Evolutionary conservation across 805 yeast genomes (phyloP).

Genomic region (Helenozyma baotianmanensis): DNA sequence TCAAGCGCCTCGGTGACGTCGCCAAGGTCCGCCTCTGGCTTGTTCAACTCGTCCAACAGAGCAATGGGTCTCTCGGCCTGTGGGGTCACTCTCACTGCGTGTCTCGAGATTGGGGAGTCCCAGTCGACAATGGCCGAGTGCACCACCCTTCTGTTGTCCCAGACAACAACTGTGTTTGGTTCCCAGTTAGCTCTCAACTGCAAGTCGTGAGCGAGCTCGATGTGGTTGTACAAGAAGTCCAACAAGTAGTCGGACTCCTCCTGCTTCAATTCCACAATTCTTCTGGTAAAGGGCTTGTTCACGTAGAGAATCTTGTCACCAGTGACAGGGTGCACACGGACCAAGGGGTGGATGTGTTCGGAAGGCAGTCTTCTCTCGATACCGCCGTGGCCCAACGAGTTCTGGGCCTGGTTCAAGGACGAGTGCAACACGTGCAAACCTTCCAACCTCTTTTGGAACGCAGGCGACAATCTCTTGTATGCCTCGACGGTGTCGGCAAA

Average conservation of each 20-base stretch:
- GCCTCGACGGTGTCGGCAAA: constrained; percentile 37
- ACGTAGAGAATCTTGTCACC: constrained; percentile 27
- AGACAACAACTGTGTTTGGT: constrained; percentile 31
- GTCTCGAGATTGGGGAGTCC: constrained; percentile 32
- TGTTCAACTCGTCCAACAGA: constrained; percentile 33
- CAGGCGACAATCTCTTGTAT: constrained; percentile 33
- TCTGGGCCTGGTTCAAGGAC: constrained; percentile 27
- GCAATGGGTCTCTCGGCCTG: constrained; percentile 38
- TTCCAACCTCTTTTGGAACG: constrained; percentile 25
- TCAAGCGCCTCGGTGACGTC: constrained; percentile 1
- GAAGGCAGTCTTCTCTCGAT: constrained; percentile 30
- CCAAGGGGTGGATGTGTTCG: constrained; percentile 31
- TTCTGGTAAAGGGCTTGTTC: constrained; percentile 31
- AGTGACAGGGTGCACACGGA: constrained; percentile 34
- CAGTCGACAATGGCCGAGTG: constrained; percentile 35
- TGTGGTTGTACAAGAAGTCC: constrained; percentile 28
- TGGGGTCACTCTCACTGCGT: constrained; percentile 33
- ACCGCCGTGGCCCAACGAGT: constrained; percentile 27
- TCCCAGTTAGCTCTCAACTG: constrained; percentile 36
- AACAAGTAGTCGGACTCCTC: constrained; percentile 31
- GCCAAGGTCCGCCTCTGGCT: constrained; percentile 8
- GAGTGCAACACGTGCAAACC: constrained; percentile 34
- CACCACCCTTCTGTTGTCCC: constrained; percentile 33
- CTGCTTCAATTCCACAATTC: constrained; percentile 31
- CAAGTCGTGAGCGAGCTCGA: constrained; percentile 31